A percentile compares a stretch with the other conserved stretches of the same genome.
Evolutionary conservation across 2,329 filamentous ascomycete genomes (phyloP).

Genomic region (Colletotrichum chlorophyti): DNA sequence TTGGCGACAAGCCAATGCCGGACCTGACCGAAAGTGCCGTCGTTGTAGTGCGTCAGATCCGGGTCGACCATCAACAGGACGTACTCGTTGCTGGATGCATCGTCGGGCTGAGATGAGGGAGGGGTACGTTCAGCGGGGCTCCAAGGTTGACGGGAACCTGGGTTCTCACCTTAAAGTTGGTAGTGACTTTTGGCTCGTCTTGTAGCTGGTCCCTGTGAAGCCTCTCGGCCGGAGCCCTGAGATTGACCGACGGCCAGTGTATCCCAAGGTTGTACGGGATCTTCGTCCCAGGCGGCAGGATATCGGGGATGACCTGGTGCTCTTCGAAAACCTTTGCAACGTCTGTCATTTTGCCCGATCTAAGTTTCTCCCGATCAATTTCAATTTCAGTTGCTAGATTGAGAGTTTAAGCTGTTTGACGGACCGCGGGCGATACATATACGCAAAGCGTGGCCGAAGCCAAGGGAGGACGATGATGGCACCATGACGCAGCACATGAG

Average conservation of each 20-base stretch:
- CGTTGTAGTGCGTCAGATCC: slow-evolving; percentile 3
- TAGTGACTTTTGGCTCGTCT: neutral
- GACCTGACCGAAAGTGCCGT: slow-evolving; percentile 1
- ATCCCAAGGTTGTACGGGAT: neutral
- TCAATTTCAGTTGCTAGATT: neutral
- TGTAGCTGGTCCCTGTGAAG: neutral
- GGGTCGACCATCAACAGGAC: slow-evolving; percentile 5
- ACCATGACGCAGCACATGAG: no score
- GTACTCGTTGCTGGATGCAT: neutral
- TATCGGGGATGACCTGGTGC: neutral
- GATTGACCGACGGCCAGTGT: neutral
- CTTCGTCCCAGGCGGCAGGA: neutral
- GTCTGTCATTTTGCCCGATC: neutral
- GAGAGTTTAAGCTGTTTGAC: neutral
- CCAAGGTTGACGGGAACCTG: neutral
- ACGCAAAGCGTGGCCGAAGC: no score
- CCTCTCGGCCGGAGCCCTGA: neutral
- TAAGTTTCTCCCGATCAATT: no score
- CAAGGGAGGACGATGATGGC: neutral
- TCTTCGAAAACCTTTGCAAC: neutral
- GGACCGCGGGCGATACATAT: neutral
- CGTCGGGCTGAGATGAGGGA: neutral
- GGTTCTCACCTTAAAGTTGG: neutral
- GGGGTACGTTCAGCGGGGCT: neutral
- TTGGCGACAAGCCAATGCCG: slow-evolving; percentile 8